phyloP scores from a whole-genome alignment of 2,329 filamentous ascomycete species.

The Esteya vermicola region DNA sequence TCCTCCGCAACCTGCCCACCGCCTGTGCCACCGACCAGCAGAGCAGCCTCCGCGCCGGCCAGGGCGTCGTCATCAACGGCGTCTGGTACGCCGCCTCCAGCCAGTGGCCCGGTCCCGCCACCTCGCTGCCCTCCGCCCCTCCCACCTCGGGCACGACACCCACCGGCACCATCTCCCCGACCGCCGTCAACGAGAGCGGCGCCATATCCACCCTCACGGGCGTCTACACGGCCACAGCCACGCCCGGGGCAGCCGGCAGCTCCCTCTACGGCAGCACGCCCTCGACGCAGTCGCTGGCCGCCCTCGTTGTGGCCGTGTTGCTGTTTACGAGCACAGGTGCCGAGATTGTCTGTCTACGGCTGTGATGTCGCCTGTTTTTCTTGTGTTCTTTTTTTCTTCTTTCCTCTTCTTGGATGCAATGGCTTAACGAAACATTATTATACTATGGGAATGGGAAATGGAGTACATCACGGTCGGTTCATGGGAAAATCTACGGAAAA shows the following conservation, averaged over 20 bases:
- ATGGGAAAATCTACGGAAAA: too few relatives aligned
- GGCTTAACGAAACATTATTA: too few relatives aligned
- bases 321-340: background rate
- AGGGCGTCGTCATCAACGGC: conserved; percentile 44
- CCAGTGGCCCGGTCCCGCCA: conserved; percentile 23
- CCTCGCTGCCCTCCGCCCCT: background rate
- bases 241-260: conserved; percentile 9
- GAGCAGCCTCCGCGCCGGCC: conserved; percentile 31
- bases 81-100: conserved; percentile 31
- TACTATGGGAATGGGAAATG: background rate
- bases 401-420: too few relatives aligned
- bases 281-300: background rate
- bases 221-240: conserved; percentile 18
- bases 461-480: too few relatives aligned
- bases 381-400: too few relatives aligned
- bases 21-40: conserved; percentile 28
- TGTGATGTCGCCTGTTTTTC: too few relatives aligned
- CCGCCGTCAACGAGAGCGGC: background rate
- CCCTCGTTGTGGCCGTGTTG: background rate
- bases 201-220: conserved; percentile 20
- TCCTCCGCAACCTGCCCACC: conserved; percentile 15
- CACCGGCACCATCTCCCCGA: background rate
- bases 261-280: background rate
- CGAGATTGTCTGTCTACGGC: background rate
- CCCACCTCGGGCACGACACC: background rate